These are phyloP conservation scores for Pseudogymnoascus sp. DNA, from an alignment of 2,329 filamentous ascomycete genomes.

Conservation along the genomic window DNA sequence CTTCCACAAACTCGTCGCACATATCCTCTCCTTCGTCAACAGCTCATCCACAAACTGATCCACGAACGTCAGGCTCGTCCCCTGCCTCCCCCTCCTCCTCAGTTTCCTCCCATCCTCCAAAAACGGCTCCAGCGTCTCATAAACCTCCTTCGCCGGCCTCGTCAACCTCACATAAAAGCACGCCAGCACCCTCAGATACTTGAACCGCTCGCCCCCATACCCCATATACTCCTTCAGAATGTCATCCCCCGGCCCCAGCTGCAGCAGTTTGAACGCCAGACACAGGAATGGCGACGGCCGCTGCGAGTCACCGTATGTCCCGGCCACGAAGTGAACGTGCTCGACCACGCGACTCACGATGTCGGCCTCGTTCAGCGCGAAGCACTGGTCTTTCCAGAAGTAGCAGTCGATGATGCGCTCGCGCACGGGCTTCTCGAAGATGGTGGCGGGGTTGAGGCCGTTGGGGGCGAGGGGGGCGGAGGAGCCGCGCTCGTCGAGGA, in stretches of 20 bases:
- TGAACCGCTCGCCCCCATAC: conserved; percentile 67
- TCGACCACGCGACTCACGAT: conserved; percentile 85
- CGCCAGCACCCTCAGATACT: conserved; percentile 82
- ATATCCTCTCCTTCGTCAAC: conserved; percentile 79
- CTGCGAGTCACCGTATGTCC: conserved; percentile 76
- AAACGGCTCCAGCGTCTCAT: conserved; percentile 70
- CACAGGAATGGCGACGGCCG: conserved; percentile 90
- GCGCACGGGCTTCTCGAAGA: conserved; percentile 90
- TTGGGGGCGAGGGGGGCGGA: conserved; percentile 67
- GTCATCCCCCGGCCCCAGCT: conserved; percentile 72
- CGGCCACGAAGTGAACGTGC: conserved; percentile 73
- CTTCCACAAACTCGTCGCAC: conserved; percentile 87
- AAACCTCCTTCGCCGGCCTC: conserved; percentile 73
- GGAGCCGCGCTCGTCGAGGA: conserved; percentile 88
- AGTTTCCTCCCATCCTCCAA: conserved; percentile 78
- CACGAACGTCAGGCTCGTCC: conserved; percentile 69
- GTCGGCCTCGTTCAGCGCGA: conserved; percentile 77
- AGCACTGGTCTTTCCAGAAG: conserved; percentile 99
- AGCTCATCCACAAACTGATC: conserved; percentile 94
- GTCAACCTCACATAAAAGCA: conserved; percentile 92
- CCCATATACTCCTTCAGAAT: conserved; percentile 73
- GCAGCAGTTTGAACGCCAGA: conserved; percentile 86
- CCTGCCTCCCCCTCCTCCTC: conserved; percentile 64
- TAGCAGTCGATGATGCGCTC: conserved; percentile 93
- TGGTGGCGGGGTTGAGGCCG: conserved; percentile 87